Conservation (phyloP, 441 rosid genomes). For the Pelargonium myrrhifolium region DNA sequence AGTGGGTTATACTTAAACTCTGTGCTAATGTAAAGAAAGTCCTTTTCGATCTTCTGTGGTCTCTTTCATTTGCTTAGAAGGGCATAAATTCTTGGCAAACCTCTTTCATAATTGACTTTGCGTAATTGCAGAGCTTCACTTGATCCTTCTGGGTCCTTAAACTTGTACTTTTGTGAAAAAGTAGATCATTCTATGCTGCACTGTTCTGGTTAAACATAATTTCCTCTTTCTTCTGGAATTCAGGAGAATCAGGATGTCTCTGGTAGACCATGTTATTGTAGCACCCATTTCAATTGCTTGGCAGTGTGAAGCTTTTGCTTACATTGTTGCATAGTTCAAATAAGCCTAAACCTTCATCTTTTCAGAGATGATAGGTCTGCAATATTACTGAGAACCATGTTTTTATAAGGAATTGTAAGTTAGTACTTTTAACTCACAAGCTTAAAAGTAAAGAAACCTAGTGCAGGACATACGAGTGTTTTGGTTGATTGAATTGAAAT, state of each 20-base stretch:
- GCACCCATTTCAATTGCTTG: not conserved
- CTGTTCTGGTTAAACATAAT: not conserved
- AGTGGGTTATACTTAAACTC: conserved; percentile 29
- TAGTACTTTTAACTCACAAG: no score
- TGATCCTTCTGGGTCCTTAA: not conserved
- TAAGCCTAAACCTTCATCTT: not conserved
- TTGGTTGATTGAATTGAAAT: not conserved
- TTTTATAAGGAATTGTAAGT: not conserved
- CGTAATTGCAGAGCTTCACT: not conserved
- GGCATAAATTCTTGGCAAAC: not conserved
- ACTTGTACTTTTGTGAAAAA: not conserved
- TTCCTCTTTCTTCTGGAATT: not conserved
- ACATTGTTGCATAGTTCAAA: not conserved
- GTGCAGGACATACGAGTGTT: not conserved
- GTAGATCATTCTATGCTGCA: not conserved
- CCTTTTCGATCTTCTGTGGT: not conserved
- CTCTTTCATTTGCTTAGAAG: not conserved
- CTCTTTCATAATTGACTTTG: conserved; percentile 1
- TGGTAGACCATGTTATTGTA: not conserved
- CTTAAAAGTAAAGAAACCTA: not conserved
- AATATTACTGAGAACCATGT: not conserved
- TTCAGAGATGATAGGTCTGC: not conserved
- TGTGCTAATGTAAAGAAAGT: not conserved
- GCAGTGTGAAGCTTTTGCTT: not conserved
- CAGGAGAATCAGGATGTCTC: not conserved